A percentile compares a stretch with the other conserved stretches of the same genome.
Conservation (phyloP, 352 stramenopile genomes). For the Globisporangium paddicum region DNA sequence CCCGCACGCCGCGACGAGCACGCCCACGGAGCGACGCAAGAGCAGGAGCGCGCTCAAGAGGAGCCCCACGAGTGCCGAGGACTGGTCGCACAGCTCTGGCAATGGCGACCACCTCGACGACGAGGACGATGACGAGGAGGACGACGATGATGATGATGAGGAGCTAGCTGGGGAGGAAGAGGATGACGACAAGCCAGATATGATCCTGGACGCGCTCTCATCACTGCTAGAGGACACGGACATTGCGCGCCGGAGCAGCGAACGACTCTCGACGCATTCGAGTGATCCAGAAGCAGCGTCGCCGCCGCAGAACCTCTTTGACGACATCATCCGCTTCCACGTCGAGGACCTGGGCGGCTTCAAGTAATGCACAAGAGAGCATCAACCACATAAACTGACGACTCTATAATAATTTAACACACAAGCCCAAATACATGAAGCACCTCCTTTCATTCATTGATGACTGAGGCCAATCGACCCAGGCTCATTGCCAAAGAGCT, state of each 20-base stretch:
- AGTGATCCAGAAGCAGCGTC: too few species aligned
- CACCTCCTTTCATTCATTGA: too few species aligned
- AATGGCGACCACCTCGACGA: slow-evolving; percentile 1
- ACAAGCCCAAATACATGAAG: too few species aligned
- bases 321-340: slow-evolving; percentile 43
- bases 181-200: slow-evolving; percentile 12
- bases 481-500: too few species aligned
- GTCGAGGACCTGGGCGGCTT: slow-evolving; percentile 24
- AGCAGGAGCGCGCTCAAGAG: background rate
- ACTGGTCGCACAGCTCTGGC: slow-evolving; percentile 9
- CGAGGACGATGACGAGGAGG: background rate
- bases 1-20: slow-evolving; percentile 1
- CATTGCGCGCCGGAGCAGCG: slow-evolving; percentile 1
- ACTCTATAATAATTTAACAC: too few species aligned
- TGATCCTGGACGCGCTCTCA: slow-evolving; percentile 28
- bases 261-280: too few species aligned
- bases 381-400: too few species aligned
- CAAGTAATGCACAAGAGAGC: background rate
- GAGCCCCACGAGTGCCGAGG: slow-evolving; percentile 10
- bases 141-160: background rate
- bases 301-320: slow-evolving; percentile 21
- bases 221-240: slow-evolving; percentile 27
- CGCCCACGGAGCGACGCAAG: background rate
- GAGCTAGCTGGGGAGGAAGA: background rate
- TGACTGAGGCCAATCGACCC: too few species aligned